phyloP scores from a whole-genome alignment of 164 flowering plant genomes.

The Buxus sempervirens region DNA sequence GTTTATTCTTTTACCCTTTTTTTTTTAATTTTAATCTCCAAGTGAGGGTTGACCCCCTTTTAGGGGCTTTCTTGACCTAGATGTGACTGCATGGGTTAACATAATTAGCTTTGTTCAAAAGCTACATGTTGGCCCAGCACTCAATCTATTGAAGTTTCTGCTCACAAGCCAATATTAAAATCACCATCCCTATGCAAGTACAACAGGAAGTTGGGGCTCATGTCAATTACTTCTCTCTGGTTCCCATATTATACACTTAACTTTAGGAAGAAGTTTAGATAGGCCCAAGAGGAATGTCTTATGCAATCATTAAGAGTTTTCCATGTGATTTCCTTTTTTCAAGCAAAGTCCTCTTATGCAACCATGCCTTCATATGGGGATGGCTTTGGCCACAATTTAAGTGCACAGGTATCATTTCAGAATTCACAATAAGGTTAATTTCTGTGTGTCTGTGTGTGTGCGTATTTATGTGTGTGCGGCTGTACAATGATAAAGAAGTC shows the following conservation, averaged over 20 bases:
- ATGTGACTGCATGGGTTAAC: slow-evolving; percentile 11
- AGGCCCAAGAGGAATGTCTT: slow-evolving; percentile 14
- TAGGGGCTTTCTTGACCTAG: slow-evolving; percentile 3
- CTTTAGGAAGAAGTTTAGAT: slow-evolving; percentile 11
- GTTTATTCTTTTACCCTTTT: too few species aligned
- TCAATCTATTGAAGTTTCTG: slow-evolving; percentile 2
- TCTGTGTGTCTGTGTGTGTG: neutral
- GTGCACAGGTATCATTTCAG: neutral
- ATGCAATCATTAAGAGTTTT: slow-evolving; percentile 10
- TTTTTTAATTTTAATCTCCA: too few species aligned
- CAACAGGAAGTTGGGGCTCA: too few species aligned
- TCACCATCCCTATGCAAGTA: neutral
- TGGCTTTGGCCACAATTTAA: slow-evolving; percentile 8
- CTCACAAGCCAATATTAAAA: neutral
- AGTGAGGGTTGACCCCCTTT: slow-evolving; percentile 4
- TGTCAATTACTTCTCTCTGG: neutral
- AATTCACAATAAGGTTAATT: neutral
- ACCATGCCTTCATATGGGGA: neutral
- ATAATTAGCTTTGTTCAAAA: slow-evolving; percentile 12
- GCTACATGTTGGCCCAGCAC: slow-evolving; percentile 7
- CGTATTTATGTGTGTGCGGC: too few species aligned
- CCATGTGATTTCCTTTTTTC: slow-evolving; percentile 2
- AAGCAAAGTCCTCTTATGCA: slow-evolving; percentile 13
- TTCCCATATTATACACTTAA: slow-evolving; percentile 5
- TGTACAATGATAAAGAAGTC: too few species aligned